Base-by-base conservation (phyloP, 371 early-diverging fungal species). In the Mucor plumbeus region DNA sequence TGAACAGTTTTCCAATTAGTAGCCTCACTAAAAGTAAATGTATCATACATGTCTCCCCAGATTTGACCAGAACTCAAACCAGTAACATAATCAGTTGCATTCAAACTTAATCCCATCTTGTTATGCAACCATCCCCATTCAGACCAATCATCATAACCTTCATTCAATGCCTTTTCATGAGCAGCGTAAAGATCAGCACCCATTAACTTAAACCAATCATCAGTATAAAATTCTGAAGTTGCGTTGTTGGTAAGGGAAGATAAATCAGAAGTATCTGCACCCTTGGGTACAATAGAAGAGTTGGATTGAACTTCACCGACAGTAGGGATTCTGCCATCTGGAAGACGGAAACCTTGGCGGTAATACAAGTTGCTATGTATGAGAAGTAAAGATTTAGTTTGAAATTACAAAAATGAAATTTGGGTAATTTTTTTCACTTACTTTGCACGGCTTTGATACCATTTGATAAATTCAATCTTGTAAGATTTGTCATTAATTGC, bases 91-190 rank as follows among this genome's bases (percentile, higher is more conserved):
- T 74, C 66, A 10, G 74, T 71, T 0, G 71, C 71, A 36, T 76
- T 70, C 14, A 72, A 48, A 36, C 70, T 70, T 15, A 64, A 41
- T 14, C 76, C 76, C 65, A 71, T 67, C 63, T 76, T 76, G 61
- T 76, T 68, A 44, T 76, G 73, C 19, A 76, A 44, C 70, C 73
- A 76, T 9, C 69, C 70, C 65, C 65, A 70, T 50, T 72, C 76
- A 5, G 76, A 76, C 76, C 76, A 76, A 39, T 72, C 73, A 56
- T 76, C 76, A 55, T 64, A 72, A 7, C 74, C 74, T 58, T 73
- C 74, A 36, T 68, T 54, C 21, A 76, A 11, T 5, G 77, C 77
- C 44, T 73, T 72, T 63, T 41, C 64, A 43, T 73, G 73, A 9
- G 76, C 76, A 21, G 58, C 62, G 43, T 76, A 76, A 34, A 76